A percentile compares a stretch with the other conserved stretches of the same genome.
Conservation (phyloP, 2,329 filamentous ascomycete species). For the Pseudogymnoascus sp. region DNA sequence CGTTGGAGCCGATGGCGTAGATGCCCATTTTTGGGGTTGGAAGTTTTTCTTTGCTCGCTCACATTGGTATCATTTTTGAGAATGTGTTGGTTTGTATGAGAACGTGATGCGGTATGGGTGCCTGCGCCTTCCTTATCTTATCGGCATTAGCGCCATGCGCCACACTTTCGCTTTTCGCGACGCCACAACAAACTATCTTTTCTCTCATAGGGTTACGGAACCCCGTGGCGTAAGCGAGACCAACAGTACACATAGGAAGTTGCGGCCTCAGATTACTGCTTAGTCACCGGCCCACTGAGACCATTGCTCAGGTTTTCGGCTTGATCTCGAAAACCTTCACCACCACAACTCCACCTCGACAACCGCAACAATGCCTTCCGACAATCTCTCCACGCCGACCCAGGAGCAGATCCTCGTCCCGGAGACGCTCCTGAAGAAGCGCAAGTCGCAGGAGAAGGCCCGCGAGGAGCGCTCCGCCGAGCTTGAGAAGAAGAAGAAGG, state of each 20-base stretch:
- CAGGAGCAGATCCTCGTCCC: constrained; percentile 94
- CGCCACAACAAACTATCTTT: constrained; percentile 1
- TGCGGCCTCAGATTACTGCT: constrained; percentile 4
- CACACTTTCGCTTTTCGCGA: constrained; percentile 9
- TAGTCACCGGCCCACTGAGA: constrained; percentile 8
- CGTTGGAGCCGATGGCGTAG: constrained; percentile 69
- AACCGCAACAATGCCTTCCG: constrained; percentile 47
- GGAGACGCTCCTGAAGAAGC: constrained; percentile 99
- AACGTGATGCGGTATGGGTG: background rate
- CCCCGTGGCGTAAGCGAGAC: constrained; percentile 8
- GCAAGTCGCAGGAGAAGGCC: constrained; percentile 99
- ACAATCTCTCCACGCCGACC: constrained; percentile 59
- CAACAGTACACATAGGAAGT: background rate
- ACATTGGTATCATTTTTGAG: background rate
- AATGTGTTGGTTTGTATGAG: background rate
- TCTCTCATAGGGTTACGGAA: constrained; percentile 8
- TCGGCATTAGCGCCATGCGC: constrained; percentile 9
- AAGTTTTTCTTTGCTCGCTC: background rate
- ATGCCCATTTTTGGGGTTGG: constrained; percentile 39
- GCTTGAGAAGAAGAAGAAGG: constrained; percentile 82
- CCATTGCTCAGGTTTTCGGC: constrained; percentile 8
- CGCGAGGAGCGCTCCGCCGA: constrained; percentile 79
- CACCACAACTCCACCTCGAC: constrained; percentile 32
- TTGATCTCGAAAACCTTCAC: constrained; percentile 10
- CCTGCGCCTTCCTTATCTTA: background rate